Percentiles rank a stretch among this genome's conserved stretches.
These are phyloP conservation scores for Chaetomidium leptoderma DNA, from an alignment of 495 filamentous ascomycete species.

Conservation along the genomic window DNA sequence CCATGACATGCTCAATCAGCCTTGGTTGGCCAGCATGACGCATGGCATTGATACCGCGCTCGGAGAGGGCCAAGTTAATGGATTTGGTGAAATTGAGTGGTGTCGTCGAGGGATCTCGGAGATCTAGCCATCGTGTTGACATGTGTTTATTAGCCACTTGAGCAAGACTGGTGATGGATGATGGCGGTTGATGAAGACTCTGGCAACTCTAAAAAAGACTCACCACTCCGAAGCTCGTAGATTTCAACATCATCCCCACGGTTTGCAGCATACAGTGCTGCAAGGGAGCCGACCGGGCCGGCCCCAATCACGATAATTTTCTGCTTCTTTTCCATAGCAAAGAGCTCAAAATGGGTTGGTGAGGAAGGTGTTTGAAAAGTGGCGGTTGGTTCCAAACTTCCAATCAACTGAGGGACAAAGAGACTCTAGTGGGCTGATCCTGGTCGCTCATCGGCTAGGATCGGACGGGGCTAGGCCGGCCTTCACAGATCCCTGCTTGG, in stretches of 20 bases:
- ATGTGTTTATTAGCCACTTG: neutral
- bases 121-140: slow-evolving; percentile 53
- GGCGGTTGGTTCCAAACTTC: neutral
- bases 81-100: slow-evolving; percentile 96
- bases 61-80: slow-evolving; percentile 92
- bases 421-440: slow-evolving; percentile 1
- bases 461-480: neutral
- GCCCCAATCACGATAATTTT: slow-evolving; percentile 85
- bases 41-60: slow-evolving; percentile 89
- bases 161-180: neutral
- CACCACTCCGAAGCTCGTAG: slow-evolving; percentile 90
- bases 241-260: slow-evolving; percentile 86
- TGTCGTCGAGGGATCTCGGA: slow-evolving; percentile 74
- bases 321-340: slow-evolving; percentile 38
- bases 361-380: neutral
- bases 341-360: neutral
- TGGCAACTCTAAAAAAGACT: slow-evolving; percentile 30
- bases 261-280: slow-evolving; percentile 85
- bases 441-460: neutral
- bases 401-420: neutral
- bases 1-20: slow-evolving; percentile 68
- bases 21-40: slow-evolving; percentile 56
- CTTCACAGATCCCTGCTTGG: neutral
- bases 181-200: neutral
- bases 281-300: slow-evolving; percentile 87